Conservation (phyloP, 805 yeast species). For the Candida glaebosa region DNA sequence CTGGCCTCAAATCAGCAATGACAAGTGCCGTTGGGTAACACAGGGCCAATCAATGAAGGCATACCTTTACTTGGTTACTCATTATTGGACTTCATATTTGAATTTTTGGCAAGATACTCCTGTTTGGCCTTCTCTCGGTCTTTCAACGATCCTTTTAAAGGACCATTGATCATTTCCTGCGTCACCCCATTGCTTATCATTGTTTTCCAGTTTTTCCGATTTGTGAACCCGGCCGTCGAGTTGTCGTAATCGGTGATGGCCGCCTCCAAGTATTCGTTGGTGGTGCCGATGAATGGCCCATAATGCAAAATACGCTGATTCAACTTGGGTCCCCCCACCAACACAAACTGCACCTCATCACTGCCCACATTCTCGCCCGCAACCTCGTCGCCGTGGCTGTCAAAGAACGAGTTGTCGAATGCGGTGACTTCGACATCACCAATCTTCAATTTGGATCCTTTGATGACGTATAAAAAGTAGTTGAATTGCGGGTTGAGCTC, state of each 20-base stretch:
- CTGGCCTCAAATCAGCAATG: too few species aligned
- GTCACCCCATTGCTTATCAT: conserved; percentile 42
- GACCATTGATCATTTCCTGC: conserved; percentile 35
- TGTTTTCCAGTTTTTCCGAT: conserved; percentile 67
- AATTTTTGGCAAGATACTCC: conserved; percentile 13
- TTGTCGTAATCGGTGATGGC: conserved; percentile 42
- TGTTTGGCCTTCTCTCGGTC: conserved; percentile 17
- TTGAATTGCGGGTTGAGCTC: conserved; percentile 56
- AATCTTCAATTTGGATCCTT: conserved; percentile 51
- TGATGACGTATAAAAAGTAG: conserved; percentile 63
- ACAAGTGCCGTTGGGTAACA: too few species aligned
- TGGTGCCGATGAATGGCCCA: conserved; percentile 84
- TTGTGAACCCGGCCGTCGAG: conserved; percentile 64
- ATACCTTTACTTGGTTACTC: too few species aligned
- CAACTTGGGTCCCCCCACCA: conserved; percentile 69
- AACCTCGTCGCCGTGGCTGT: conserved; percentile 64
- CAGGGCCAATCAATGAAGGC: too few species aligned
- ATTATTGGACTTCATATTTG: background rate
- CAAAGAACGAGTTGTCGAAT: conserved; percentile 56
- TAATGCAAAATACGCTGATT: conserved; percentile 80
- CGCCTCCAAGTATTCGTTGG: conserved; percentile 3
- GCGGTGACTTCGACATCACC: conserved; percentile 38
- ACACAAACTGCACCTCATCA: conserved; percentile 63
- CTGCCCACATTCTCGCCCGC: conserved; percentile 69
- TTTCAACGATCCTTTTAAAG: conserved; percentile 28